Base-by-base conservation (phyloP, 2,329 filamentous ascomycete species). In the Monosporascus sp. region DNA sequence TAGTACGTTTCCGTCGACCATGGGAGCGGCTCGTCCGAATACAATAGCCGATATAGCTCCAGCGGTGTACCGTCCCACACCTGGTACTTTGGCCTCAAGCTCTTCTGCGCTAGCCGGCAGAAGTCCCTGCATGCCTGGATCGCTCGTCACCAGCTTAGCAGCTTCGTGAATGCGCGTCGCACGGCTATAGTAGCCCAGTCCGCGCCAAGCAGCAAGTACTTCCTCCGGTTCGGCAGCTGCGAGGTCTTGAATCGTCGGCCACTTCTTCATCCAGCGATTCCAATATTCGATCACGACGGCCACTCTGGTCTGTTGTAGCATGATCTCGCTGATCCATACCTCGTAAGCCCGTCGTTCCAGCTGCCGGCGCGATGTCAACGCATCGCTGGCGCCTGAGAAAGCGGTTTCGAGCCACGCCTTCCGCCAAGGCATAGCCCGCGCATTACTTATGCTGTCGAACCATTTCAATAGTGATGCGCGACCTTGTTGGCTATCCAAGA, bases 321-420 rank as follows among this genome's bases (percentile, higher is more conserved):
- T 86, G 59, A 85, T 80, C 69, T 86, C 83, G 62, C 78, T 82
- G 62, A 86, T 83, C 80, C 82, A 86, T 47, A 86, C 82, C 64
- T 85, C 77, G 68, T 86, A 86, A 2, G 82, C 83, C 48, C 83
- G 77, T 31, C 70, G 74, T 54, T 78, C 76, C 11, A 85, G 70
- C 3, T 65, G 66, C n/a, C 54, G 47, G 31, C 73, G 72, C 25
- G 18, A 61, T 56, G 22, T 50, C 2, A 17, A 18, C 4, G 49
- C 20, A 1, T 15, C 17, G 17, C 14, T 45, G 37, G 4, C 54
- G 54, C 8, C 7, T 22, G 24, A 25, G 25, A 8, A 17, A 5
- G 43, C 43, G 20, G 76, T 77, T 51, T 82, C 68, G 50, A 81
- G 70, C 79, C 81, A 86, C 2, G 73, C 56, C 58, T 83, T 81